Conservation (phyloP, 129 eudicot species). For the Saussurea involucrata region DNA sequence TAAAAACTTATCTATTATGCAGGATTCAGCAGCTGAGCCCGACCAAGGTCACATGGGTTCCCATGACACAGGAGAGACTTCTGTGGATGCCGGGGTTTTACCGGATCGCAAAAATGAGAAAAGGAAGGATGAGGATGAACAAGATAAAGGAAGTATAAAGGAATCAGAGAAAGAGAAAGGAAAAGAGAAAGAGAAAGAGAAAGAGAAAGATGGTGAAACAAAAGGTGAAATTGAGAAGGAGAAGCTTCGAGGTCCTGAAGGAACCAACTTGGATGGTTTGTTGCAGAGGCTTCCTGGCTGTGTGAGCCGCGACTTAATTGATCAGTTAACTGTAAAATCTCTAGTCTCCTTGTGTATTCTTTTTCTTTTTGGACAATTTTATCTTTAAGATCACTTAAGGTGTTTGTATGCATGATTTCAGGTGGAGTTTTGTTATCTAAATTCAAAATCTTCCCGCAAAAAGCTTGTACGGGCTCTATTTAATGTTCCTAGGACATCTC, state of each 20-base stretch:
- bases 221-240: slow-evolving; percentile 78
- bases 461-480: slow-evolving; percentile 91
- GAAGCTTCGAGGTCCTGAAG: slow-evolving; percentile 84
- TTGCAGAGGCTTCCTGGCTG: slow-evolving; percentile 92
- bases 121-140: slow-evolving; percentile 71
- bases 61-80: slow-evolving; percentile 51
- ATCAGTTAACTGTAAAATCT: slow-evolving; percentile 72
- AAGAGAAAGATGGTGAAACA: slow-evolving; percentile 69
- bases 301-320: slow-evolving; percentile 96
- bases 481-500: slow-evolving; percentile 91
- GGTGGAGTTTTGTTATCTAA: slow-evolving; percentile 96
- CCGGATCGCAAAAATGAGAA: slow-evolving; percentile 56
- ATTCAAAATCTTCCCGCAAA: slow-evolving; percentile 84
- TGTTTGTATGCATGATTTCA: slow-evolving; percentile 20
- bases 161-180: slow-evolving; percentile 74
- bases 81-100: slow-evolving; percentile 49
- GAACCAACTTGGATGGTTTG: slow-evolving; percentile 83
- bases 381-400: not conserved
- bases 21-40: slow-evolving; percentile 63
- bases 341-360: not conserved
- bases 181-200: slow-evolving; percentile 77
- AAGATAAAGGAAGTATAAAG: slow-evolving; percentile 53
- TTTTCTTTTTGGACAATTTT: not conserved
- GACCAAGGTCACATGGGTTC: slow-evolving; percentile 52
- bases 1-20: slow-evolving; percentile 1